Base-by-base conservation (phyloP, 352 stramenopile species). In the Globisporangium perplexum region DNA sequence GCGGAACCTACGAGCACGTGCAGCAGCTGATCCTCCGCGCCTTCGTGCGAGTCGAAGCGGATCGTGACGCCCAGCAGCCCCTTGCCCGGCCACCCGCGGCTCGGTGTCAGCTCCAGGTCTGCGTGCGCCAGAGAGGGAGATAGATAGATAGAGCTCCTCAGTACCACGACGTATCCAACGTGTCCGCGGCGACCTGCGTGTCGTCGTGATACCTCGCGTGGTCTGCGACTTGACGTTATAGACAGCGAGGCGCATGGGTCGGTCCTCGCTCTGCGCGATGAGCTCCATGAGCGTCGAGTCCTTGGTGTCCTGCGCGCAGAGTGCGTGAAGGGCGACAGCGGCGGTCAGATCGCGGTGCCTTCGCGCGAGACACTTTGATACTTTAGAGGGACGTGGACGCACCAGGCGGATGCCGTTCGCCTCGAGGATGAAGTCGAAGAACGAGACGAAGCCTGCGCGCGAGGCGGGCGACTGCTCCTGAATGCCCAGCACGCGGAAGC, bases 381-480 rank as follows among this genome's bases (percentile, higher is more conserved):
- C 18, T 5, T 7, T n/a, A n/a, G n/a, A n/a, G n/a, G n/a, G n/a
- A n/a, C n/a, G n/a, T n/a, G 70, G 57, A 52, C 60, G 47, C 63
- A 90, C 63, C 72, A 89, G 58, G 74, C 77, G 88, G 80, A 97
- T 86, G 71, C 69, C 65, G 57, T 98, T 97, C 47, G 86, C 92
- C 26, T 92, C 92, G 20, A 99, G 80, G 56, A 99, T 96, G 71
- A 99, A 99, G 75, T 98, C 96, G 55, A 99, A 97, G 69, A 98
- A 99, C 57, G 77, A 95, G 33, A 99, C 95, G 36, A 99, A 91
- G 43, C 96, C 95, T 22, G 93, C 94, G 20, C 72, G 65, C 18
- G 82, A 81, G 10, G 96, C 94, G 2, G 96, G 96, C 42, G 83
- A 97, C 57, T 97, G 80, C 35, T 97, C 90, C 75, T 99, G 96